A percentile compares a stretch with the other conserved stretches of the same genome.
Evolutionary conservation across 306 rosid species (phyloP).

Genomic region (Cucurbita moschata): DNA sequence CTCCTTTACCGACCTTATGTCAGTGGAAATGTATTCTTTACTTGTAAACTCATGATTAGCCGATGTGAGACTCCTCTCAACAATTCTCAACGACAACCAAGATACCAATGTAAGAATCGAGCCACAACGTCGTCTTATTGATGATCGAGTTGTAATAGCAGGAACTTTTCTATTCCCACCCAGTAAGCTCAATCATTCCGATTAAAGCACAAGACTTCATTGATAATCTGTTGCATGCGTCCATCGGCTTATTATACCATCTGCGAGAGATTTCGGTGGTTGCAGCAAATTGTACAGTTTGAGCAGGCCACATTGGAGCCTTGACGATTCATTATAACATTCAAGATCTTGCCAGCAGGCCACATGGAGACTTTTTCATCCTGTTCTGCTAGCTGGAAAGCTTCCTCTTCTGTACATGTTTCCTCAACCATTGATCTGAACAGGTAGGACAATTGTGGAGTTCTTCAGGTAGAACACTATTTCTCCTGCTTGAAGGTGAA

Average conservation of each 20-base stretch:
- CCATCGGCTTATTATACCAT: background rate
- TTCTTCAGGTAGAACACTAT: slow-evolving; percentile 38
- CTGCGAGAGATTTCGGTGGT: background rate
- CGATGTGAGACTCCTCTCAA: no score
- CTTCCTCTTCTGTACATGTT: slow-evolving; percentile 30
- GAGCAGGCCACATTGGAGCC: slow-evolving; percentile 32
- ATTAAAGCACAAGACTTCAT: background rate
- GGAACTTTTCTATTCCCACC: background rate
- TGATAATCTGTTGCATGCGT: background rate
- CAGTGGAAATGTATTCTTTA: no score
- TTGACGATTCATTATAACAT: slow-evolving; percentile 67
- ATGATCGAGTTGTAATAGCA: background rate
- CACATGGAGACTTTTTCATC: slow-evolving; percentile 59
- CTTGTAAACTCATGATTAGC: no score
- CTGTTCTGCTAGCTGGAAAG: slow-evolving; percentile 43
- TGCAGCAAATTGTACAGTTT: slow-evolving; percentile 6
- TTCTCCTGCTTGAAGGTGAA: background rate
- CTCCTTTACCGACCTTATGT: no score
- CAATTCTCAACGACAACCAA: no score
- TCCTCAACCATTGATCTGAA: slow-evolving; percentile 63
- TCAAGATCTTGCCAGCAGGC: slow-evolving; percentile 66
- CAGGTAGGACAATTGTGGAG: slow-evolving; percentile 57
- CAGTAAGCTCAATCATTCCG: background rate
- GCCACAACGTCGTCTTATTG: background rate
- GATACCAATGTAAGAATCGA: no score